These are phyloP conservation scores for Exserohilum rostratum DNA, from an alignment of 2,329 filamentous ascomycete species.

Conservation along the genomic window DNA sequence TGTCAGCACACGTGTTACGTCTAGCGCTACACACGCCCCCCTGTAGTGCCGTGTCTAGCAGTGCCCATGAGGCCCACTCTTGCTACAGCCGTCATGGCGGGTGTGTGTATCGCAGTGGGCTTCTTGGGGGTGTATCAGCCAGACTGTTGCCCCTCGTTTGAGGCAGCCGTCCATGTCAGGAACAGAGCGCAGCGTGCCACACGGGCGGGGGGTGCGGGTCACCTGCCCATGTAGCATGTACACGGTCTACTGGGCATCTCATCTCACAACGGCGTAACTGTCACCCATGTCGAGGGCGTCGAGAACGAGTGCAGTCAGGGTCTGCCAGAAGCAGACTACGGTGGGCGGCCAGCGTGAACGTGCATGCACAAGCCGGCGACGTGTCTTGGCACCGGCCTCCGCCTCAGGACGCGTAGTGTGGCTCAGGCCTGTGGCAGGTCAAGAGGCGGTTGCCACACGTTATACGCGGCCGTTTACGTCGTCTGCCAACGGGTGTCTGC, in stretches of 20 bases:
- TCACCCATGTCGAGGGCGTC: neutral
- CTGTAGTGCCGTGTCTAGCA: neutral
- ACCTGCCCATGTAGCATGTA: neutral
- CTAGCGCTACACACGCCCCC: neutral
- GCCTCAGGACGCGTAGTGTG: conserved; percentile 11
- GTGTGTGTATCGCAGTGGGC: neutral
- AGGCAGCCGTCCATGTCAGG: too few species aligned
- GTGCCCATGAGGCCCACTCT: neutral
- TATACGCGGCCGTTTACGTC: conserved; percentile 36
- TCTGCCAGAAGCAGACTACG: conserved; percentile 4
- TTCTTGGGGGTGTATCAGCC: neutral
- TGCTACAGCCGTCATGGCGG: neutral
- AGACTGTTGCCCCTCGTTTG: too few species aligned
- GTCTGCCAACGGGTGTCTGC: conserved; percentile 4
- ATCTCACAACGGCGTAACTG: too few species aligned
- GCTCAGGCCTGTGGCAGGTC: neutral
- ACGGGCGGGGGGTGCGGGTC: neutral
- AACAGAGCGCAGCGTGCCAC: neutral
- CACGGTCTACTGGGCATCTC: neutral
- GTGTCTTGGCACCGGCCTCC: conserved; percentile 7
- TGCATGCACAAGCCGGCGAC: neutral
- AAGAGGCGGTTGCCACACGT: conserved; percentile 5
- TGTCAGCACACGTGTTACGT: neutral
- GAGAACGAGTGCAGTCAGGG: conserved; percentile 1
- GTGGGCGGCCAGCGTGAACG: neutral